Percentiles rank a stretch among this genome's conserved stretches.
These are phyloP conservation scores for Diplodia intermedia DNA, from an alignment of 2,329 filamentous ascomycete species.

Conservation along the genomic window DNA sequence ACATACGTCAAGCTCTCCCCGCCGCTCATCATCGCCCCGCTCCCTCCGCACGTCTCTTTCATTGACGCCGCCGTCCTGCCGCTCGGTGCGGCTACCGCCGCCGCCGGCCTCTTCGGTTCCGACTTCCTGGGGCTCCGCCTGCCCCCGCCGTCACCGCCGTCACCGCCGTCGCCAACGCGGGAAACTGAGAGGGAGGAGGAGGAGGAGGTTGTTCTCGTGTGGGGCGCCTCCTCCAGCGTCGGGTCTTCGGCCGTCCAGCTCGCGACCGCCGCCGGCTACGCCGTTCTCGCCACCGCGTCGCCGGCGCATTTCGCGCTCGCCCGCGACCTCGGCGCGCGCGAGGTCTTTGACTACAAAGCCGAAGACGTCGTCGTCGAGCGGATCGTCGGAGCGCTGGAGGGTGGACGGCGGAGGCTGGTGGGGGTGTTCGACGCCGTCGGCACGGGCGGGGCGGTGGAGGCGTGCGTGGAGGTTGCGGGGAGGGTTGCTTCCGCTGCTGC, in stretches of 20 bases:
- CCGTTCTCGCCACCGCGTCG: slow-evolving; percentile 44
- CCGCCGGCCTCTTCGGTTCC: slow-evolving; percentile 51
- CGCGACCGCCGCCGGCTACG: slow-evolving; percentile 44
- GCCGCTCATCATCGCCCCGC: slow-evolving; percentile 19
- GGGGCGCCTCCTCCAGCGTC: slow-evolving; percentile 47
- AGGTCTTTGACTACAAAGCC: slow-evolving; percentile 45
- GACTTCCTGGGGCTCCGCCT: slow-evolving; percentile 49
- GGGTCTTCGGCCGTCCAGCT: slow-evolving; percentile 46
- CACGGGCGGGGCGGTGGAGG: neutral
- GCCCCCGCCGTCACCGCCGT: slow-evolving; percentile 38
- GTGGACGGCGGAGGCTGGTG: slow-evolving; percentile 44
- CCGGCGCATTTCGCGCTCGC: slow-evolving; percentile 43
- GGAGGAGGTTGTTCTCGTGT: slow-evolving; percentile 45
- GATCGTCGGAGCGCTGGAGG: slow-evolving; percentile 44
- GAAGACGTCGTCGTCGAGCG: slow-evolving; percentile 45
- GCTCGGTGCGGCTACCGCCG: slow-evolving; percentile 53
- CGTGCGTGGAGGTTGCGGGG: neutral
- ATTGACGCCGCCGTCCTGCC: slow-evolving; percentile 52
- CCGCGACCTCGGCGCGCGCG: slow-evolving; percentile 41
- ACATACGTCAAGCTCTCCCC: slow-evolving; percentile 41
- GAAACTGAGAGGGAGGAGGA: slow-evolving; percentile 37
- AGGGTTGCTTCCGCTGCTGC: neutral
- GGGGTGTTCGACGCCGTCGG: slow-evolving; percentile 50
- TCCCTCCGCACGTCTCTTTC: slow-evolving; percentile 49
- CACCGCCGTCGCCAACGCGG: slow-evolving; percentile 32